A percentile compares a stretch with the other conserved stretches of the same genome.
These are phyloP conservation scores for Aegilops tauschii DNA, from an alignment of 176 grass and related monocot genomes.

Conservation along the genomic window DNA sequence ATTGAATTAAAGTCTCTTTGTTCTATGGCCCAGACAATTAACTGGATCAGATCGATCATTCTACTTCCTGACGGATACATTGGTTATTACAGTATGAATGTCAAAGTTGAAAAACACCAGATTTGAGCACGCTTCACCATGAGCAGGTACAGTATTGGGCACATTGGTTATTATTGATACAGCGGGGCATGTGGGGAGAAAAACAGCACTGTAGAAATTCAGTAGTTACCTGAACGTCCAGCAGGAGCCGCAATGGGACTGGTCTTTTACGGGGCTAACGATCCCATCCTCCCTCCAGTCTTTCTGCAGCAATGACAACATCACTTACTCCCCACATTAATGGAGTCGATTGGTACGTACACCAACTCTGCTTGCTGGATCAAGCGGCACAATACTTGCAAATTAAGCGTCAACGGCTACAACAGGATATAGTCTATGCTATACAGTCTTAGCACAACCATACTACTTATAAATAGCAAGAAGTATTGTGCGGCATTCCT, in stretches of 20 bases:
- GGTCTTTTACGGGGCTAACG: slow-evolving; percentile 91
- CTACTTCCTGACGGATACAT: background rate
- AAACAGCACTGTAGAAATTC: background rate
- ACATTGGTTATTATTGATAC: background rate
- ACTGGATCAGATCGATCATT: background rate
- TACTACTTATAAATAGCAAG: background rate
- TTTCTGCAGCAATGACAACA: slow-evolving; percentile 55
- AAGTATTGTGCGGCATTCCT: background rate
- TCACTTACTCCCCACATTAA: background rate
- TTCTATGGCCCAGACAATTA: background rate
- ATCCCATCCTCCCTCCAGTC: slow-evolving; percentile 95
- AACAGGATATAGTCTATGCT: background rate
- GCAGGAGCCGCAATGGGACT: slow-evolving; percentile 82
- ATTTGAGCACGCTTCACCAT: background rate
- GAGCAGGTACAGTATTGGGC: background rate
- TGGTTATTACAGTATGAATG: background rate
- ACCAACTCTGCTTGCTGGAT: background rate
- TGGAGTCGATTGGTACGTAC: background rate
- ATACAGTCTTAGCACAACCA: background rate
- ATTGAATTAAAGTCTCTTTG: slow-evolving; percentile 14
- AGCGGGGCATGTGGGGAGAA: too few relatives aligned
- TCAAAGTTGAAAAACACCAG: slow-evolving; percentile 10
- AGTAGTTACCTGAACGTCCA: slow-evolving; percentile 89
- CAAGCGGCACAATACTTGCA: background rate
- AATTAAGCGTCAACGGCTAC: background rate